phyloP scores from a whole-genome alignment of 345 rosid genomes.

The Brassica napus region Da-Ae NC_063446.1:4142001-4142500 shows the following conservation, averaged over 20 bases:
- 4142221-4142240: too few species aligned
- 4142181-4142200: too few species aligned
- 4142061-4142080: neutral
- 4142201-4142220: too few species aligned
- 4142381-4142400: slow-evolving; percentile 32
- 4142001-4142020: slow-evolving; percentile 31
- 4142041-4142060: slow-evolving; percentile 1
- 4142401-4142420: slow-evolving; percentile 34
- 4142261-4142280: too few species aligned
- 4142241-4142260: too few species aligned
- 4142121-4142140: too few species aligned
- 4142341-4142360: slow-evolving; percentile 36
- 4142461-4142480: slow-evolving; percentile 76
- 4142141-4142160: too few species aligned
- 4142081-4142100: neutral
- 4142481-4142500: slow-evolving; percentile 56
- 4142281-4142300: slow-evolving; percentile 10
- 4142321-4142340: slow-evolving; percentile 48
- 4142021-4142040: slow-evolving; percentile 22
- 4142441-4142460: slow-evolving; percentile 35
- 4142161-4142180: too few species aligned
- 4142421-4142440: slow-evolving; percentile 32
- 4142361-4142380: slow-evolving; percentile 44
- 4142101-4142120: neutral
- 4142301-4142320: slow-evolving; percentile 34